phyloP scores from a whole-genome alignment of 495 filamentous ascomycete genomes.

The Podospora conica region DNA sequence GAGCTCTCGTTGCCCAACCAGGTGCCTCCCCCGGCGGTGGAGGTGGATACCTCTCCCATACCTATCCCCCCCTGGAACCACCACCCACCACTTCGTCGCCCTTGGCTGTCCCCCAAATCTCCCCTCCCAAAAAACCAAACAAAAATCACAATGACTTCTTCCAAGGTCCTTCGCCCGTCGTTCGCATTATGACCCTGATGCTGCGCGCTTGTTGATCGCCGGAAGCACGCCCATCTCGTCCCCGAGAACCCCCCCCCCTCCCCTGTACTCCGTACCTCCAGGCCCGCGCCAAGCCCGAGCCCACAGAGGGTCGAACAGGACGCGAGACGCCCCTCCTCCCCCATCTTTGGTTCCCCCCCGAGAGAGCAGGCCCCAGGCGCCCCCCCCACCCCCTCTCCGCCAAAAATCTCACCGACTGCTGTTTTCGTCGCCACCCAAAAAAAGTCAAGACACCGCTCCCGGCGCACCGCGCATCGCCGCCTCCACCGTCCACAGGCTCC shows the following conservation, averaged over 20 bases:
- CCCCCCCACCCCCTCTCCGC: neutral
- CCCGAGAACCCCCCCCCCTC: neutral
- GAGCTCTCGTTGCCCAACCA: conserved; percentile 2
- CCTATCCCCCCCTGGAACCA: neutral
- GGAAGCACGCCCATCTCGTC: neutral
- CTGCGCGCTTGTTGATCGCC: conserved; percentile 24
- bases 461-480: neutral
- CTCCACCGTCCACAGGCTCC: conserved; percentile 12
- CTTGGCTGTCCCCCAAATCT: no score
- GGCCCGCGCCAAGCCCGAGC: conserved; percentile 9
- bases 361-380: neutral
- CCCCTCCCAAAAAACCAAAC: conserved; percentile 4
- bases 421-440: conserved; percentile 2
- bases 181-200: conserved; percentile 24
- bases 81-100: no score
- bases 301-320: conserved; percentile 1
- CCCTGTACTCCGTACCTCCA: neutral
- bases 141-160: conserved; percentile 20
- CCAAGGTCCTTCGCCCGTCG: conserved; percentile 14
- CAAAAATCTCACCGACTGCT: conserved; percentile 6
- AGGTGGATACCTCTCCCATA: neutral
- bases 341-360: no score
- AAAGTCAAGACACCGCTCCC: neutral
- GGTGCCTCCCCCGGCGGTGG: neutral
- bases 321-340: neutral